Evolutionary conservation across 768 basidiomycete species (phyloP).

Genomic region (Daedaleopsis sinensis): DNA sequence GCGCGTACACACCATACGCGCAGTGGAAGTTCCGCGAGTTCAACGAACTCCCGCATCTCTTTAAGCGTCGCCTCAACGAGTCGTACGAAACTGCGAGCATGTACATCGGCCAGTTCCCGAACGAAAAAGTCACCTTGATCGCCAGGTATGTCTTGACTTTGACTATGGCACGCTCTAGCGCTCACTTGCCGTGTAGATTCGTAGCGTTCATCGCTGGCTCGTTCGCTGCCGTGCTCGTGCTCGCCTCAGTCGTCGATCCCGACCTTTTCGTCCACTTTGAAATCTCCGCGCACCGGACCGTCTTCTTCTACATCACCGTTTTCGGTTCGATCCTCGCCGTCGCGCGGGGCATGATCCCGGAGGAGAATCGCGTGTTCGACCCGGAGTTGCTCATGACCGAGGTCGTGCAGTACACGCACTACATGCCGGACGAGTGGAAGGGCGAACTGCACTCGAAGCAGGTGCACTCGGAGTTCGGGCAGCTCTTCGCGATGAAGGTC

Average conservation of each 20-base stretch:
- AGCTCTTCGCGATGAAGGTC: conserved; percentile 93
- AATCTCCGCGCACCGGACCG: conserved; percentile 90
- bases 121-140: conserved; percentile 86
- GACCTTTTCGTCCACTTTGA: conserved; percentile 94
- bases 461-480: conserved; percentile 90
- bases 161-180: background rate
- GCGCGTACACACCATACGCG: conserved; percentile 92
- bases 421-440: conserved; percentile 94
- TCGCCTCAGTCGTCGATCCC: conserved; percentile 91
- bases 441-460: conserved; percentile 85
- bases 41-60: conserved; percentile 96
- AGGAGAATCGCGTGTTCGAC: conserved; percentile 92
- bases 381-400: conserved; percentile 92
- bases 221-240: conserved; percentile 92
- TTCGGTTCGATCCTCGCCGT: conserved; percentile 90
- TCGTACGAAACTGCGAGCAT: conserved; percentile 90
- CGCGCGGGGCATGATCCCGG: conserved; percentile 93
- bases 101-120: conserved; percentile 98
- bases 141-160: conserved; percentile 69
- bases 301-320: conserved; percentile 88
- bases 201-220: conserved; percentile 96
- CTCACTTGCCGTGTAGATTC: conserved; percentile 56
- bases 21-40: conserved; percentile 99
- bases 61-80: conserved; percentile 81
- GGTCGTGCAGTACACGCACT: conserved; percentile 93